Conservation (phyloP, 169 alveolate species). For the Theileria equi region DNA sequence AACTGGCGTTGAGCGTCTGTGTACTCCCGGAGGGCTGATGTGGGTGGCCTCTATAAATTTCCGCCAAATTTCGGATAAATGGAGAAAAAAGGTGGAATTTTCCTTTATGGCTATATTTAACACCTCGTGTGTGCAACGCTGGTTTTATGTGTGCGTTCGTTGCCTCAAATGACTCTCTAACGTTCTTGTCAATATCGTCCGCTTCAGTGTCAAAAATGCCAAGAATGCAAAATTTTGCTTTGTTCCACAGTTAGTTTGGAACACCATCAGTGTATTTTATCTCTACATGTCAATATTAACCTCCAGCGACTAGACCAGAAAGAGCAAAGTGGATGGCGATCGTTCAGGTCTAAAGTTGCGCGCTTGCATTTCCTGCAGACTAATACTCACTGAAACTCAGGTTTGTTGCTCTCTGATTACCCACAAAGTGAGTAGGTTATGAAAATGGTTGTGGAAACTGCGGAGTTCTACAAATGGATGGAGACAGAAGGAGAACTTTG, state of each 20-base stretch:
- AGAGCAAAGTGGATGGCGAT: slow-evolving; percentile 49
- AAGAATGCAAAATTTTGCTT: slow-evolving; percentile 39
- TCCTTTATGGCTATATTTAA: too few relatives aligned
- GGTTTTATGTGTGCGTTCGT: not conserved
- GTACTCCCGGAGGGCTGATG: too few relatives aligned
- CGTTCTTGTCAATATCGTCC: slow-evolving; percentile 32
- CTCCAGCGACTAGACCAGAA: slow-evolving; percentile 29
- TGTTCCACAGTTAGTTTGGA: slow-evolving; percentile 30
- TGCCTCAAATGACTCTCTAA: not conserved
- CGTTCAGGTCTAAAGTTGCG: slow-evolving; percentile 66
- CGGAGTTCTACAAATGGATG: slow-evolving; percentile 81
- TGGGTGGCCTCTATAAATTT: too few relatives aligned
- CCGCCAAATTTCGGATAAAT: too few relatives aligned
- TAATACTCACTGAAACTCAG: slow-evolving; percentile 80
- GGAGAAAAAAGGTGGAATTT: too few relatives aligned
- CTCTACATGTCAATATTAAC: not conserved
- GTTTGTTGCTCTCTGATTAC: slow-evolving; percentile 24
- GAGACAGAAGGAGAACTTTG: slow-evolving; percentile 80
- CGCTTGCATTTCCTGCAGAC: slow-evolving; percentile 82
- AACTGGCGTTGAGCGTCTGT: too few relatives aligned
- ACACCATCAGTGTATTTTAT: not conserved
- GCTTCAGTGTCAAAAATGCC: slow-evolving; percentile 25
- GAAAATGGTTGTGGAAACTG: slow-evolving; percentile 88
- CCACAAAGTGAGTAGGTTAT: slow-evolving; percentile 61
- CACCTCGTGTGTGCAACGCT: too few relatives aligned